These are phyloP conservation scores for Aaosphaeria pasadenensis DNA, from an alignment of 2,329 filamentous ascomycete species.

Conservation along the genomic window DNA sequence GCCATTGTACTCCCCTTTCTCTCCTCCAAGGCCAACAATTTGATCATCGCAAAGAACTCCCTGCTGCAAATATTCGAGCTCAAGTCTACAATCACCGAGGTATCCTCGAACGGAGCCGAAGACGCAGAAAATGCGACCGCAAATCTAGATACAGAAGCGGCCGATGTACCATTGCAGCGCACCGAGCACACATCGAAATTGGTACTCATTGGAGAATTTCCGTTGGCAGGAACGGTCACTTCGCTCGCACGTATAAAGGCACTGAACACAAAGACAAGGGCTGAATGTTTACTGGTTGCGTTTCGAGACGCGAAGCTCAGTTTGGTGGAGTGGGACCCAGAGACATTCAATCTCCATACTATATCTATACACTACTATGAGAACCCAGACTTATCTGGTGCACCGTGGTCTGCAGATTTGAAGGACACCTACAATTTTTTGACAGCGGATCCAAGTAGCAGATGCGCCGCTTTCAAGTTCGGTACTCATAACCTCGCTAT, in stretches of 20 bases:
- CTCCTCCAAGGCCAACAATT: constrained; percentile 72
- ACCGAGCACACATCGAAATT: constrained; percentile 72
- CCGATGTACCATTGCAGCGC: constrained; percentile 49
- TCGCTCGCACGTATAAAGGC: constrained; percentile 77
- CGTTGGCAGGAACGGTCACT: constrained; percentile 78
- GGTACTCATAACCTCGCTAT: constrained; percentile 86
- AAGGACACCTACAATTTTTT: constrained; percentile 76
- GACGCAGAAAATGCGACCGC: constrained; percentile 35
- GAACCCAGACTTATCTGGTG: constrained; percentile 80
- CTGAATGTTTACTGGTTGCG: constrained; percentile 78
- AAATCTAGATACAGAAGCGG: constrained; percentile 51
- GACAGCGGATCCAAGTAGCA: constrained; percentile 83
- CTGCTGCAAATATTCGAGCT: constrained; percentile 86
- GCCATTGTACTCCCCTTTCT: constrained; percentile 77
- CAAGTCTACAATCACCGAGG: constrained; percentile 63
- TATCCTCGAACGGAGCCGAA: constrained; percentile 41
- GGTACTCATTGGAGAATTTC: constrained; percentile 79
- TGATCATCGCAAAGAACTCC: constrained; percentile 89
- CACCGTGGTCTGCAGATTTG: constrained; percentile 76
- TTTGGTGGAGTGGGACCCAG: constrained; percentile 89
- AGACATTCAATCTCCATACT: constrained; percentile 74
- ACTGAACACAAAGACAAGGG: constrained; percentile 70
- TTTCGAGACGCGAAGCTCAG: constrained; percentile 91
- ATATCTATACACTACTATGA: constrained; percentile 98
- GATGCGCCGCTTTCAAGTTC: constrained; percentile 94